Base-by-base conservation (phyloP, 176 grass and related monocot species). In the Bothriochloa decipiens region DNA sequence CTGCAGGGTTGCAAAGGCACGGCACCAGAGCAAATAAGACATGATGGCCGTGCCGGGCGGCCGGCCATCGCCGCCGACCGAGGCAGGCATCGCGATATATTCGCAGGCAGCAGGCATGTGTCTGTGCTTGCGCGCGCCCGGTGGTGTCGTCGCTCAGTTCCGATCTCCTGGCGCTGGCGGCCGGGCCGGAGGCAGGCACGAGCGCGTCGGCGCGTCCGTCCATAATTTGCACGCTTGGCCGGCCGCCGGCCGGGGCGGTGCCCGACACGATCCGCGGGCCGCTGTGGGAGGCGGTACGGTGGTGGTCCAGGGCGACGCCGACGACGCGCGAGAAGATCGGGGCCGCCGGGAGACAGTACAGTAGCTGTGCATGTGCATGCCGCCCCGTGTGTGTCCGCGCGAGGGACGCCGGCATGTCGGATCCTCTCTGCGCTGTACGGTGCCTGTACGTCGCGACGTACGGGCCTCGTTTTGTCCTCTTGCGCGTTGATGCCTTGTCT, bases 231-330 rank as follows among this genome's bases (percentile, higher is more conserved):
- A 11, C 22, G 65, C 65, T 1, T 25, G 53, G 73, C 28, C 28
- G 72, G 15, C 0, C 53, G 20, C 53, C 10, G 36, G 68, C 32
- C 80, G 67, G 49, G 40, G 17, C 76, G 61, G 76, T 71, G 50
- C 6, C 66, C 32, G 80, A 82, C 80, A 82, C 35, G 80, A 82
- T 71, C 67, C 67, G 67, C 63, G 61, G 5, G 14, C 8, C 18
- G 11, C 9, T 37, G 68, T 8, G 4, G 41, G 25, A 74, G 71
- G 72, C 6, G 42, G 71, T 58, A 58, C 22, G 55, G 55, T 11
- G 55, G 55, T 60, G 22, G 22, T 60, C 55, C 55, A n/a, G 53
- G 53, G 53, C 53, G 53, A 57, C 53, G 53, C 53, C 55, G 55
- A 58, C 55, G 55, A 58, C 18, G 18, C 6, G 6, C 52, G 52